Conservation (phyloP, 139 green algal genomes). For the Raphidocelis subcapitata region DNA sequence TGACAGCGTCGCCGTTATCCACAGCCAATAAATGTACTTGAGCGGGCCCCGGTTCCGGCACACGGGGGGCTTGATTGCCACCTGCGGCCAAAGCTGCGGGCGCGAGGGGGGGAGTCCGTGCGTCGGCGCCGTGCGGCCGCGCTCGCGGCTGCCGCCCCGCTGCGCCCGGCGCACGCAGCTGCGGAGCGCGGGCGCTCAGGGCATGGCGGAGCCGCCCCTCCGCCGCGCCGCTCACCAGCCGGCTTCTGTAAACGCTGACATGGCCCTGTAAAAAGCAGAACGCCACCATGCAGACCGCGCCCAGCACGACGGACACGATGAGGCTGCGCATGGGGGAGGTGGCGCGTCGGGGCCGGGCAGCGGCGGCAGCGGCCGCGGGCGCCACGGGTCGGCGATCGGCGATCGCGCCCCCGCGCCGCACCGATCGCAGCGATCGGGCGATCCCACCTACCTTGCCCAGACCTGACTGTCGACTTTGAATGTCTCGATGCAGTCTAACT, state of each 20-base stretch:
- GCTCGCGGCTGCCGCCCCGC: neutral
- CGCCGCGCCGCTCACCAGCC: slow-evolving; percentile 20
- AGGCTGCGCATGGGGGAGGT: no score
- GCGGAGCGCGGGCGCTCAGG: neutral
- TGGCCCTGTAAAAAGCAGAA: slow-evolving; percentile 31
- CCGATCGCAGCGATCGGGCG: neutral
- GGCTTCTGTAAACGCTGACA: slow-evolving; percentile 24
- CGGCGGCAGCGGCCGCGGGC: neutral
- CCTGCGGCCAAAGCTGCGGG: slow-evolving; percentile 20
- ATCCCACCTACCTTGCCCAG: neutral
- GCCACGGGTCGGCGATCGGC: no score
- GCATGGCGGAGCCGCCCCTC: no score
- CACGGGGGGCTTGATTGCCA: slow-evolving; percentile 30
- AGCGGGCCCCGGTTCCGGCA: neutral
- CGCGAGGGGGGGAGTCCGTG: neutral
- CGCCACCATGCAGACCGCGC: slow-evolving; percentile 7
- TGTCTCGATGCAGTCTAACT: neutral
- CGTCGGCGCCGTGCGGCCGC: neutral
- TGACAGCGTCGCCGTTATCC: slow-evolving; percentile 6
- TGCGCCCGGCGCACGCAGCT: neutral
- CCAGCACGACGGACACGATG: slow-evolving; percentile 1
- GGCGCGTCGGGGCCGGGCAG: neutral
- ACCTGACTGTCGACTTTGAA: slow-evolving; percentile 1
- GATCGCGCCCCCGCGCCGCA: no score
- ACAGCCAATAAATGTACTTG: slow-evolving; percentile 30